Evolutionary conservation across 176 grass and related monocot species (phyloP).

Genomic region (Panicum miliaceum): DNA sequence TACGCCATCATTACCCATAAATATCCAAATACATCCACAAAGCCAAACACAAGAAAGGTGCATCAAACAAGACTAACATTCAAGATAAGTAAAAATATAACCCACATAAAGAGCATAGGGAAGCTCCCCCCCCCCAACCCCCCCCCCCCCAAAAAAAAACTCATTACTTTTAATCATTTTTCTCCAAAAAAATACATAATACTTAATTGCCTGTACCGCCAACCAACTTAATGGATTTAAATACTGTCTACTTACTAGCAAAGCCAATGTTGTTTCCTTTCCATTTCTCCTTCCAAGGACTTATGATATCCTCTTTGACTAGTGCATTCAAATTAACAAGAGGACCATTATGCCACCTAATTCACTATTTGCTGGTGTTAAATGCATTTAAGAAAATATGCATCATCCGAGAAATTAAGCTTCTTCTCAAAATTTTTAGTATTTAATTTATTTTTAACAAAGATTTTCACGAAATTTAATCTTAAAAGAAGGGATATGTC

Average conservation of each 20-base stretch:
- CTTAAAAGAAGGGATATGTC: not conserved
- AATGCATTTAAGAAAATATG: not conserved
- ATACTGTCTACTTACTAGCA: not conserved
- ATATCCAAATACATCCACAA: constrained; percentile 16
- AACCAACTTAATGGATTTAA: not conserved
- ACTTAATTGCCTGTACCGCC: not conserved
- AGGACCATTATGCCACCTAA: not conserved
- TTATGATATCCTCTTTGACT: not conserved
- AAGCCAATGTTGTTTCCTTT: not conserved
- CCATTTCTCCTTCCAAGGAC: not conserved
- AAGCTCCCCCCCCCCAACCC: not conserved
- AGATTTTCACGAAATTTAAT: not conserved
- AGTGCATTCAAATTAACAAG: not conserved
- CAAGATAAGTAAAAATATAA: not conserved
- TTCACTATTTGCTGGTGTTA: not conserved
- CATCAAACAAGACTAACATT: not conserved
- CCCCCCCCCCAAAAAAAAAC: not conserved
- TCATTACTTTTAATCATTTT: not conserved
- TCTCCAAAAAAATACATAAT: not conserved
- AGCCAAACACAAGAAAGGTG: not conserved
- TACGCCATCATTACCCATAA: not conserved
- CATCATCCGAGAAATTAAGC: not conserved
- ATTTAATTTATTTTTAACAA: no score
- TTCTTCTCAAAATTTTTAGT: not conserved
- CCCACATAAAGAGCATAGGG: not conserved